These are phyloP conservation scores for Guyanaporus albipodus DNA, from an alignment of 768 basidiomycete genomes.

Conservation along the genomic window DNA sequence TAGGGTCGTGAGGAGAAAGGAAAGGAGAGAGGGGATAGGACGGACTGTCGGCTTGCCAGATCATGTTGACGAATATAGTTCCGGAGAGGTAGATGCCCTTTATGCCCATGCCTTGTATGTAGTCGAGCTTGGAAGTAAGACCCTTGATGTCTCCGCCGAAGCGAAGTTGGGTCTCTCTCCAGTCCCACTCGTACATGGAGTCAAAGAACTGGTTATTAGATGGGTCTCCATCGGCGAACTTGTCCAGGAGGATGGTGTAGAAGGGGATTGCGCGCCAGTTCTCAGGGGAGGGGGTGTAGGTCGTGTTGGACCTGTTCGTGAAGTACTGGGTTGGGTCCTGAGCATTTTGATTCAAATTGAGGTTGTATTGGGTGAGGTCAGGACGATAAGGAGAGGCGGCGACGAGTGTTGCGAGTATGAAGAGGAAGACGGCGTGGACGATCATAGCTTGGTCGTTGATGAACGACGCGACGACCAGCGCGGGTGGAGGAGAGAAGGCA, in stretches of 20 bases:
- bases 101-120: conserved; percentile 86
- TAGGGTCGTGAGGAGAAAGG: background rate
- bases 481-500: background rate
- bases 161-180: conserved; percentile 84
- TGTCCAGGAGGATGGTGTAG: conserved; percentile 85
- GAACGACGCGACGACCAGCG: background rate
- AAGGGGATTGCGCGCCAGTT: conserved; percentile 86
- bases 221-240: conserved; percentile 92
- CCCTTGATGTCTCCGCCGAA: conserved; percentile 89
- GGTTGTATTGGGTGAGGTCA: conserved; percentile 67
- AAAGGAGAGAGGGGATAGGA: conserved; percentile 11
- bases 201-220: conserved; percentile 87
- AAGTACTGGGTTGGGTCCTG: conserved; percentile 62
- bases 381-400: conserved; percentile 64
- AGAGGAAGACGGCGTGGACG: conserved; percentile 35
- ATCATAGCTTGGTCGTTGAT: conserved; percentile 1
- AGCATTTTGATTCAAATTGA: conserved; percentile 75
- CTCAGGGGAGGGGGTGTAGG: conserved; percentile 71
- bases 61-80: conserved; percentile 90
- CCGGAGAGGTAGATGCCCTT: conserved; percentile 86
- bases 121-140: conserved; percentile 70
- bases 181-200: conserved; percentile 78
- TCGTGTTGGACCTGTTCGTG: conserved; percentile 54
- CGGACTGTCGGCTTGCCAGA: conserved; percentile 96
- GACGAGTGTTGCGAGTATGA: conserved; percentile 35